Evolutionary conservation across 176 grass and related monocot genomes (phyloP), one percentile per base, ranked within the genome.

Genomic region (Pharus latifolius): DNA sequence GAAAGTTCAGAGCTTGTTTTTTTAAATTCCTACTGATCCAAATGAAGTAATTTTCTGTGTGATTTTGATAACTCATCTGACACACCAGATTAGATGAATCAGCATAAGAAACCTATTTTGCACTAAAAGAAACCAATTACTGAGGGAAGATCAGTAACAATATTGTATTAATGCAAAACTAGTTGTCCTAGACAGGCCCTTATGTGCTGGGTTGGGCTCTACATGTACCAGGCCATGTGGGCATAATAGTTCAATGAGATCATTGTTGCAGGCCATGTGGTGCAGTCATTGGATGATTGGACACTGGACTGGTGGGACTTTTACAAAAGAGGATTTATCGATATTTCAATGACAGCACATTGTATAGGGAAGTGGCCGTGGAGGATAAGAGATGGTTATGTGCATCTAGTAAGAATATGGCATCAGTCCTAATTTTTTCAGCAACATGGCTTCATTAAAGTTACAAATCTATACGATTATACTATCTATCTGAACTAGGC

Each of bases 191-290:
- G 63, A 44, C 6, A 44, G 44, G 63, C 57, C 37, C 49, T 22
- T 32, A 34, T 48, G 23, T 70, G 48, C 70, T 44, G 17, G 32
- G 7, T 20, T 77, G 65, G 73, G 73, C 73, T 77, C 5, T 40
- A 35, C 47, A 35, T 45, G 9, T 38, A 66, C 15, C 35, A 19
- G 56, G n/a, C 56, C 56, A 17, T 38, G 61, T 83, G 73, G 66
- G 38, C 66, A 46, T 26, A 45, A 38, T 70, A 27, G 54, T 30
- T 31, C 16, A 25, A 48, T 65, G 20, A 56, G 13, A 60, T 53
- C 7, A 44, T 49, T 15, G 24, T n/a, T 51, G 34, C 34, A 53
- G 18, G 30, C 2, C 59, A 20, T n/a, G n/a, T n/a, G n/a, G n/a
- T n/a, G n/a, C n/a, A n/a, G n/a, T n/a, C n/a, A n/a, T n/a, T n/a